Evolutionary conservation across 2,329 filamentous ascomycete species (phyloP), one percentile per base, ranked within the genome.

Genomic region (Aspergillus cejpii): DNA sequence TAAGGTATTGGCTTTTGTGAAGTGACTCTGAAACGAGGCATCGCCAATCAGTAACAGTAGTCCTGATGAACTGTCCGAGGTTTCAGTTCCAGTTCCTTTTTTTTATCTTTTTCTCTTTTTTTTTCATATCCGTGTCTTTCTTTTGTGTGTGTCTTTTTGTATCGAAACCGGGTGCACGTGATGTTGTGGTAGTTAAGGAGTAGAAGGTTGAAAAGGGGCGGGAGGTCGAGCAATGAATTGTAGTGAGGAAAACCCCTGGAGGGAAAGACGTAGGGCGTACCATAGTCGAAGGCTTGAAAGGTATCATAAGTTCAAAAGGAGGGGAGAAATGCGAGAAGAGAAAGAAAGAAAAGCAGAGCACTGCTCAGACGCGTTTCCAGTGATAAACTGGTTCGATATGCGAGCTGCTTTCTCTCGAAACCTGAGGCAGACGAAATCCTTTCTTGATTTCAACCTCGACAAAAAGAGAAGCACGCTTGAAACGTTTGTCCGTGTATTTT

Each of bases 401-500:
- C 12, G 36, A 27, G 29, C 47, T 44, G 26, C 17, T 50, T 11
- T 58, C 53, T 31, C 50, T 53, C 14, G 51, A 31, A 15, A 49
- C 17, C 14, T 66, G 60, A 15, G 75, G 72, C 42, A 82, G 66
- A 37, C 66, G 60, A 62, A 83, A 83, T 41, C 77, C 78, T 52
- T 76, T 78, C 47, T 73, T 69, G 51, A 96, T 74, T 64, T 91
- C 84, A 14, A 74, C 75, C 64, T 90, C 81, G 44, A 95, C 91
- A 55, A 86, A 89, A 15, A 80, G 70, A 14, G 92, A 87, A 7
- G 87, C 87, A 44, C 83, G 79, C 75, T 94, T 94, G 74, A 88
- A 97, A 42, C 86, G 81, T 62, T 84, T 85, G 65, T 94, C 86
- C 28, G 80, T 77, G 69, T 96, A 98, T 69, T 98, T 98, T 44